Conservation (phyloP, 306 rosid species). For the Cucumis hystrix region DNA sequence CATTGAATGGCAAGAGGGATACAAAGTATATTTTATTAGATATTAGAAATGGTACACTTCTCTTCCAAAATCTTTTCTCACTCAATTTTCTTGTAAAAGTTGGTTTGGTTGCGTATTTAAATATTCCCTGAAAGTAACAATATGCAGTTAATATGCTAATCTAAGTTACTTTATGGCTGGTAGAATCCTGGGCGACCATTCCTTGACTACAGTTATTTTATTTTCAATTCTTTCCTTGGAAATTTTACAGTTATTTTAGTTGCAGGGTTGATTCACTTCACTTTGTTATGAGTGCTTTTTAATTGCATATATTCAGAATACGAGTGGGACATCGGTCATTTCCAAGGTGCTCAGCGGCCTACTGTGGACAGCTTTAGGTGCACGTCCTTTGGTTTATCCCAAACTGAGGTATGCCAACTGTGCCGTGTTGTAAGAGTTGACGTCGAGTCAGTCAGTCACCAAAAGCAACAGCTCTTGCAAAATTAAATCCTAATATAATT, state of each 20-base stretch:
- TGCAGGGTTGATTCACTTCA: neutral
- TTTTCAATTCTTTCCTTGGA: neutral
- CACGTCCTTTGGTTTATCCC: conserved; percentile 72
- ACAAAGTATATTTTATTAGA: conserved; percentile 43
- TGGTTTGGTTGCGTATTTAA: neutral
- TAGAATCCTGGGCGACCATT: neutral
- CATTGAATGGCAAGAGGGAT: conserved; percentile 17
- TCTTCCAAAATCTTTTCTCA: neutral
- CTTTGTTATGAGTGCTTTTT: neutral
- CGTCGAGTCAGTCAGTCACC: neutral
- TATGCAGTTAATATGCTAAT: neutral
- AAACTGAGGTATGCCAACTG: conserved; percentile 47
- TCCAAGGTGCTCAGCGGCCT: conserved; percentile 64
- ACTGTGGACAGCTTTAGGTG: conserved; percentile 86
- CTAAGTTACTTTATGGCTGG: neutral
- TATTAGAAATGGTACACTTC: conserved; percentile 75
- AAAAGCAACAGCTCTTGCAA: neutral
- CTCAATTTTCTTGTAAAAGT: neutral
- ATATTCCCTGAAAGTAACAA: neutral
- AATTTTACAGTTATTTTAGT: neutral
- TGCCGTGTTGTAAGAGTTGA: neutral
- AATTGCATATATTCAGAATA: conserved; percentile 50
- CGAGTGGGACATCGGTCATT: conserved; percentile 95
- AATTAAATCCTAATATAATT: neutral
- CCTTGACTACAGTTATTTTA: neutral